phyloP scores from a whole-genome alignment of 139 green algal genomes.

The Coelastrella sp. region DNA sequence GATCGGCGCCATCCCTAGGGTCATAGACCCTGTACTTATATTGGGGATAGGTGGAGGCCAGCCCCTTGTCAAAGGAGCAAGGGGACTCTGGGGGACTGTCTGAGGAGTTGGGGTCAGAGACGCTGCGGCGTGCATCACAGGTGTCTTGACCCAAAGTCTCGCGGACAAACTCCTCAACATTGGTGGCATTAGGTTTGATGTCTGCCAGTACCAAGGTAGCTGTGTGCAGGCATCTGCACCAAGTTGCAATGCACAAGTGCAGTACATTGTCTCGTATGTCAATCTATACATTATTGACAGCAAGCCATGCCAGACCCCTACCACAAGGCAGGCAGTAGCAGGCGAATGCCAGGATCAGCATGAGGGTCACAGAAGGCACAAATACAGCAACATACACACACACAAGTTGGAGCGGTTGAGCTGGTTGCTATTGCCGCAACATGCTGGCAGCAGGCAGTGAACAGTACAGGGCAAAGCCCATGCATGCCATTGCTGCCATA shows the following conservation, averaged over 20 bases:
- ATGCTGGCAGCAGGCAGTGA: no score
- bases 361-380: no score
- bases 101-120: slow-evolving; percentile 39
- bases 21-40: slow-evolving; percentile 45
- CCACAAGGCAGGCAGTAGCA: no score
- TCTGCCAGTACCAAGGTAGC: slow-evolving; percentile 52
- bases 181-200: slow-evolving; percentile 49
- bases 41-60: slow-evolving; percentile 59
- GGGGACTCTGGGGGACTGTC: slow-evolving; percentile 31
- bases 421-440: no score
- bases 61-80: slow-evolving; percentile 66
- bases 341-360: neutral
- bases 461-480: no score
- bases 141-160: slow-evolving; percentile 79
- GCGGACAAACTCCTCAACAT: slow-evolving; percentile 71
- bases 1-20: neutral
- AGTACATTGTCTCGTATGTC: no score
- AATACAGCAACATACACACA: no score
- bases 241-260: no score
- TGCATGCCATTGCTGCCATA: no score
- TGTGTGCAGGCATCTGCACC: slow-evolving; percentile 69
- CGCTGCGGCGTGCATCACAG: slow-evolving; percentile 69
- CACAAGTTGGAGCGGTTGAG: no score
- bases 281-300: no score
- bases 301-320: no score